Evolutionary conservation across 1,284 basidiomycete genomes (phyloP).

Genomic region (Vanrija humicola): DNA sequence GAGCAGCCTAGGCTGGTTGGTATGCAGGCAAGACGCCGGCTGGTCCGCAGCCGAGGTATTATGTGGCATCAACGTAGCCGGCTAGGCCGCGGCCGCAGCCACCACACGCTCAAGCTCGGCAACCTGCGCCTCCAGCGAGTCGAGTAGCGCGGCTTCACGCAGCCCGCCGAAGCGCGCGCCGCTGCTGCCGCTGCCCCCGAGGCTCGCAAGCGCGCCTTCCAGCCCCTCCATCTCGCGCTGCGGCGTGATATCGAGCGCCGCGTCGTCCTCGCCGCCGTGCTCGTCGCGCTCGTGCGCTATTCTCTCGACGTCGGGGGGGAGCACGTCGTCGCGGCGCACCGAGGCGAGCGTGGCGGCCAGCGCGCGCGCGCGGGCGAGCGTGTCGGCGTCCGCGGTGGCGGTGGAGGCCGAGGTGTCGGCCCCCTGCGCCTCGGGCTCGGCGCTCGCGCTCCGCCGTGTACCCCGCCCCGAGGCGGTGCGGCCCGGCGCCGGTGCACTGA

Average conservation of each 20-base stretch:
- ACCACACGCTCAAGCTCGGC: background rate
- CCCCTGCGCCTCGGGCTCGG: background rate
- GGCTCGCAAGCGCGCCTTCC: conserved; percentile 40
- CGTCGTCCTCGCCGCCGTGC: conserved; percentile 52
- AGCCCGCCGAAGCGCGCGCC: conserved; percentile 50
- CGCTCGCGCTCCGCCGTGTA: no score
- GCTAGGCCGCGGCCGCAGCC: no score
- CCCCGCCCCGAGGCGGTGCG: background rate
- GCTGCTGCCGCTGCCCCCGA: conserved; percentile 42
- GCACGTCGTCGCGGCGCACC: conserved; percentile 34
- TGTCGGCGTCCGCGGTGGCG: conserved; percentile 50
- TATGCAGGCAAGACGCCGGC: no score
- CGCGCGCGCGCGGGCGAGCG: conserved; percentile 63
- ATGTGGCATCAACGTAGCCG: no score
- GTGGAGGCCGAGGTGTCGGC: no score
- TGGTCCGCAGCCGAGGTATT: no score
- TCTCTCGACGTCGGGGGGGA: conserved; percentile 42
- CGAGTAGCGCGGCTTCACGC: conserved; percentile 31
- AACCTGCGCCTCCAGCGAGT: conserved; percentile 51
- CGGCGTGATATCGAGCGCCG: conserved; percentile 62
- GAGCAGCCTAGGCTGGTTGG: no score
- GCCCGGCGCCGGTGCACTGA: background rate
- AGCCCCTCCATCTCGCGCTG: conserved; percentile 52
- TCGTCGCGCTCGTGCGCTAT: conserved; percentile 40
- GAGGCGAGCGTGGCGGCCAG: conserved; percentile 48